Conservation (phyloP, 2,329 filamentous ascomycete genomes). For the Emericellopsis cladophorae region DNA sequence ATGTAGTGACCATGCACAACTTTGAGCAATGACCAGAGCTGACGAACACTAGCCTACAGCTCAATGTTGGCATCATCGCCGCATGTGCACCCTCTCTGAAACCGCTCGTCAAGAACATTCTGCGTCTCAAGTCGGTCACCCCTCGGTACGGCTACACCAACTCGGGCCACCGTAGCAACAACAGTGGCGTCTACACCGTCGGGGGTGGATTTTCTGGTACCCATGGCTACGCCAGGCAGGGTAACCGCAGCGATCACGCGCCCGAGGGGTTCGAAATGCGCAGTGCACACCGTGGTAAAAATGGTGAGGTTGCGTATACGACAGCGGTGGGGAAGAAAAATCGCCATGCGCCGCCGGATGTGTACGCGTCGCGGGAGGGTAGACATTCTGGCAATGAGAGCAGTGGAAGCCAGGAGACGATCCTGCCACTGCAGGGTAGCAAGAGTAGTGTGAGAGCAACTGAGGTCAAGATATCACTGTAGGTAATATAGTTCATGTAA, state of each 20-base stretch:
- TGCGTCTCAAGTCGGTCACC: neutral
- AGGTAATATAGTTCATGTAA: neutral
- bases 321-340: neutral
- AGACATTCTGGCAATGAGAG: neutral
- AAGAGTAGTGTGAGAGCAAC: neutral
- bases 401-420: neutral
- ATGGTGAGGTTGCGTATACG: neutral
- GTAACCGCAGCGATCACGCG: neutral
- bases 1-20: neutral
- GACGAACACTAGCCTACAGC: slow-evolving; percentile 2
- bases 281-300: neutral
- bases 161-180: neutral
- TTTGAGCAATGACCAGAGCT: too few relatives aligned
- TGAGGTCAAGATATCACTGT: neutral
- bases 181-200: neutral
- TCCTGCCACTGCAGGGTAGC: neutral
- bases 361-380: neutral
- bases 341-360: neutral
- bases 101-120: slow-evolving; percentile 1
- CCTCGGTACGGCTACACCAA: neutral
- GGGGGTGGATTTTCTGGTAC: neutral
- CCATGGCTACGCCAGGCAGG: neutral
- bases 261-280: neutral
- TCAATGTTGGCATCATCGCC: slow-evolving; percentile 11
- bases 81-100: slow-evolving; percentile 10